These are phyloP conservation scores for Westerdykella aurantiaca DNA, from an alignment of 2,329 filamentous ascomycete species.

Conservation along the genomic window DNA sequence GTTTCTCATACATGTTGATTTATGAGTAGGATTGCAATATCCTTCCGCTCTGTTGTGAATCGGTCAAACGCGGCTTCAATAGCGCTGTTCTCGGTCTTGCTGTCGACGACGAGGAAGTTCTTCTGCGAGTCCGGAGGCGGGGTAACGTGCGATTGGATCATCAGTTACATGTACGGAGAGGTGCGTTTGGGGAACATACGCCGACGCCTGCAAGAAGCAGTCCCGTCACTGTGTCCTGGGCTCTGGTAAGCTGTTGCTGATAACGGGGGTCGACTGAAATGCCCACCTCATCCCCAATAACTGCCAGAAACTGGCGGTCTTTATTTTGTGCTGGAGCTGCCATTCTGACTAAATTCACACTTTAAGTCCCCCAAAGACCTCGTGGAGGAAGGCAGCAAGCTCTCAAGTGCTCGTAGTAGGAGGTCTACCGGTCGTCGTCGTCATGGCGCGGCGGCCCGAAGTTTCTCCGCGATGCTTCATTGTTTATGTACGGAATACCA, in stretches of 20 bases:
- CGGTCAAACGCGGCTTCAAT: slow-evolving; percentile 88
- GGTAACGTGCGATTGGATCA: slow-evolving; percentile 71
- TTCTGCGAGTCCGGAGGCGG: slow-evolving; percentile 83
- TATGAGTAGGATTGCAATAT: slow-evolving; percentile 93
- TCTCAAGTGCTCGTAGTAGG: not conserved
- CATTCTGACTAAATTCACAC: slow-evolving; percentile 41
- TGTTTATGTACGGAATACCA: not conserved
- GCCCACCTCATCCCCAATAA: slow-evolving; percentile 89
- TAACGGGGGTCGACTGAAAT: not conserved
- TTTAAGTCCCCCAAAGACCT: too few species aligned
- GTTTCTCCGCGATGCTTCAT: not conserved
- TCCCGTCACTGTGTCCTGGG: slow-evolving; percentile 89
- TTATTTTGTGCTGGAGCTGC: slow-evolving; percentile 58
- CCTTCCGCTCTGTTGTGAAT: slow-evolving; percentile 86
- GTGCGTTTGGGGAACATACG: slow-evolving; percentile 48
- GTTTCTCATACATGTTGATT: slow-evolving; percentile 77
- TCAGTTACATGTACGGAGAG: slow-evolving; percentile 4
- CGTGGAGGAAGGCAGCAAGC: too few species aligned
- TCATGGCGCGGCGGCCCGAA: too few species aligned
- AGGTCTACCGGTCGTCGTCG: not conserved
- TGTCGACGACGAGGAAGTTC: slow-evolving; percentile 96
- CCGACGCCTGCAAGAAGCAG: slow-evolving; percentile 92
- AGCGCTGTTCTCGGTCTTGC: slow-evolving; percentile 79
- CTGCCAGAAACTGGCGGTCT: slow-evolving; percentile 91
- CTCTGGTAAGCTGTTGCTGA: slow-evolving; percentile 9